Conservation (phyloP, 2,329 filamentous ascomycete genomes). For the Cyphellophora europaea region DNA sequence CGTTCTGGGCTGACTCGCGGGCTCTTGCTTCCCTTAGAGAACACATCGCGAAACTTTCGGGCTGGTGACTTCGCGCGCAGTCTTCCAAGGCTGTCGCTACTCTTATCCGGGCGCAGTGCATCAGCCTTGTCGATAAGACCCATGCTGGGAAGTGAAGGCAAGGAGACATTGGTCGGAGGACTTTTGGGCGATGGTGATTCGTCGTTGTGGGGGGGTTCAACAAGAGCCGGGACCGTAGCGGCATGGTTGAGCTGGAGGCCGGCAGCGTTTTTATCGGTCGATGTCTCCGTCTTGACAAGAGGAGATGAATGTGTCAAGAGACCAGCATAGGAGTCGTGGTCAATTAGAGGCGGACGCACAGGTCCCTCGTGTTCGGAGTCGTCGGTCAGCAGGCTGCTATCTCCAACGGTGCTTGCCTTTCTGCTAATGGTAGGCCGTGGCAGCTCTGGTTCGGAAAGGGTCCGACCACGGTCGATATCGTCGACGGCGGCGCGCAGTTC, state of each 20-base stretch:
- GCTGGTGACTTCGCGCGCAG: conserved; percentile 60
- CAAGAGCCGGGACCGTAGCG: conserved; percentile 10
- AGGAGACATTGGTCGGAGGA: conserved; percentile 1
- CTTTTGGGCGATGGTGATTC: conserved; percentile 11
- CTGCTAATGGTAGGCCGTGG: conserved; percentile 5
- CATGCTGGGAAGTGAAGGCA: conserved; percentile 2
- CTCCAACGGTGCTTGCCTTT: conserved; percentile 11
- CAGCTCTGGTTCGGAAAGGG: neutral
- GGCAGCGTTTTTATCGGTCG: conserved; percentile 24
- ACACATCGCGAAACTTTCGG: conserved; percentile 62
- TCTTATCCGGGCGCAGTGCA: conserved; percentile 25
- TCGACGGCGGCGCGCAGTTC: conserved; percentile 14
- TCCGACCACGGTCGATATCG: conserved; percentile 11
- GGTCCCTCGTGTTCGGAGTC: conserved; percentile 10
- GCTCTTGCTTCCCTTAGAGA: conserved; percentile 47
- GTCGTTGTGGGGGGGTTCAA: conserved; percentile 7
- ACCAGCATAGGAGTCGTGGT: conserved; percentile 56
- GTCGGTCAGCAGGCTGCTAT: conserved; percentile 16
- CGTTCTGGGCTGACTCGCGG: conserved; percentile 39
- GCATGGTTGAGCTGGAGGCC: conserved; percentile 10
- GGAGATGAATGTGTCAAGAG: conserved; percentile 62
- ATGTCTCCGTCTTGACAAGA: conserved; percentile 48
- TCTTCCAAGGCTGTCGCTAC: conserved; percentile 16
- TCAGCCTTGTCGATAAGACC: conserved; percentile 22
- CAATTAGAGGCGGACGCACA: conserved; percentile 36